phyloP scores from a whole-genome alignment of 345 rosid genomes.

The Bruguiera gymnorhiza region DNA sequence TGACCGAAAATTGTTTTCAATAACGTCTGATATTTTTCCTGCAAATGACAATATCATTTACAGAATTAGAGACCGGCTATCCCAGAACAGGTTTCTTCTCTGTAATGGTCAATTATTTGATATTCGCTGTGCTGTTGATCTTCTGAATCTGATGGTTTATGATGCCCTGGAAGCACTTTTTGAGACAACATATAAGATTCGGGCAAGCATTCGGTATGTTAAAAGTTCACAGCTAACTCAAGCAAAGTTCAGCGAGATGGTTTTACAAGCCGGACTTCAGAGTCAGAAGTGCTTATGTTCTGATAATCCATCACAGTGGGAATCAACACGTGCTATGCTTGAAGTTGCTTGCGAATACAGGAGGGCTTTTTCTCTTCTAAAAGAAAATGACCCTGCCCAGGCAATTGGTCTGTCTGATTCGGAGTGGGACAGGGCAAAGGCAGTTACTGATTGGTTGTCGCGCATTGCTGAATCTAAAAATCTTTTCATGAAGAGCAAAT shows the following conservation, averaged over 20 bases:
- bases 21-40: slow-evolving; percentile 50
- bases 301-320: slow-evolving; percentile 58
- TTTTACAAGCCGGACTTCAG: slow-evolving; percentile 36
- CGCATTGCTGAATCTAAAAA: slow-evolving; percentile 55
- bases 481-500: slow-evolving; percentile 44
- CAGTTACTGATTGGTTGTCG: slow-evolving; percentile 46
- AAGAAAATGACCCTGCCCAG: slow-evolving; percentile 37
- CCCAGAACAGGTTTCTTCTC: slow-evolving; percentile 65
- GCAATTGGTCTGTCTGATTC: slow-evolving; percentile 49
- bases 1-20: slow-evolving; percentile 64
- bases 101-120: slow-evolving; percentile 68
- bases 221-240: slow-evolving; percentile 45
- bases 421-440: slow-evolving; percentile 57
- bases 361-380: slow-evolving; percentile 43
- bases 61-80: slow-evolving; percentile 60
- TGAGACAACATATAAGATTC: slow-evolving; percentile 44
- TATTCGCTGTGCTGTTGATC: slow-evolving; percentile 52
- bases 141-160: slow-evolving; percentile 55
- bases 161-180: slow-evolving; percentile 48
- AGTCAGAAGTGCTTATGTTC: slow-evolving; percentile 42
- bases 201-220: slow-evolving; percentile 47
- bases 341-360: slow-evolving; percentile 52
- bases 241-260: slow-evolving; percentile 41
- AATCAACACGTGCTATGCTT: slow-evolving; percentile 63
- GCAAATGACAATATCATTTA: slow-evolving; percentile 41